Base-by-base conservation (phyloP, 2,329 filamentous ascomycete genomes). In the Dactylellina leptospora region DNA sequence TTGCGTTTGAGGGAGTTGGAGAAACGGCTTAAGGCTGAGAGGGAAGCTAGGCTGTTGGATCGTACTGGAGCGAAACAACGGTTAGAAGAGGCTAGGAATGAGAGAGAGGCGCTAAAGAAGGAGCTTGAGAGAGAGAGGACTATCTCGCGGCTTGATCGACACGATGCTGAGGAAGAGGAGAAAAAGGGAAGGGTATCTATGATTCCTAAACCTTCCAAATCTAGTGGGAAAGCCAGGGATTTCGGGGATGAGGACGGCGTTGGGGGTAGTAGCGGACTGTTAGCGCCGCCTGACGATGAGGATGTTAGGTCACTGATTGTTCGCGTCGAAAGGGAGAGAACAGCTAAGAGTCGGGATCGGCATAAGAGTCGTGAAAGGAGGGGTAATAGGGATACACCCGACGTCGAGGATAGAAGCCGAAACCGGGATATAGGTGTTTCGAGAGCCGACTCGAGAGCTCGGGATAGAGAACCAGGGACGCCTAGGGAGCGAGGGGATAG, bases 1-100 rank as follows among this genome's bases (percentile, higher is more conserved):
- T 86, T 96, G 74, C 83, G 95, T 4, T 83, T 97, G 30, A 87
- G 91, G 64, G 93, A 97, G 78, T 82, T 97, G 75, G 95, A 99
- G 82, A 85, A 89, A 75, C 87, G 96, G 76, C 83, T 99, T 16
- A 96, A 96, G 79, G 88, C 90, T 47, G 95, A 99, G 81, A 83
- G 95, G 11, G 95, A 97, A 80, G 92, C 88, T 0, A 83, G 95
- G 45, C 83, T 96, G 58, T 83, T 96, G 66, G 95, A 99, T 80
- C 87, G 95, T 2, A 89, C 86, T 50, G 92, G 92, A 22, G 93
- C 93, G 25, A 83, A 91, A 60, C 90, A 92, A 81, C 83, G 93
- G 56, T 81, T 96, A 0, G 88, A 92, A 68, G 90, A 92, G 73
- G 85, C 89, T n/a, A 85, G 88, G 78, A 82, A 85, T 59, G 89